Base-by-base conservation (phyloP, 805 yeast species). In the Pichia thaimueangensis region DNA sequence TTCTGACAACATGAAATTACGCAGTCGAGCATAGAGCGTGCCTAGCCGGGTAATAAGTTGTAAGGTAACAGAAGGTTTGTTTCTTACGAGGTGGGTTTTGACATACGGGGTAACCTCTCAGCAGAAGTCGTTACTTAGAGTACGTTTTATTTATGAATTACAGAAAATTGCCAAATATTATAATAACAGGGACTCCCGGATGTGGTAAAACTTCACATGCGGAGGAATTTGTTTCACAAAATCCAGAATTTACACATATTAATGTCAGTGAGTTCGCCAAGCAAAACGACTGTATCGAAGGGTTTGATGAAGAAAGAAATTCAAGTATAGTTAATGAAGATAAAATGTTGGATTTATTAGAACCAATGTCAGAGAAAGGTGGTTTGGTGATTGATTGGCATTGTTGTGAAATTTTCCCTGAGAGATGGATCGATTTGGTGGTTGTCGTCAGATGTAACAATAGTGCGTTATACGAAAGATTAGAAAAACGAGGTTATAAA, bases 311-410 rank as follows among this genome's bases (percentile, higher is more conserved):
- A 51, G 83, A 69, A 47, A 75, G 96, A 57, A 87, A 91, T 54
- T 78, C 94, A 2, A 76, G 82, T 38, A 86, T 91, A 31, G 96
- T 91, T 5, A 96, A 93, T 63, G 98, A 91, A 55, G 97, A 93
- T 57, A 81, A 78, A 58, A 68, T 91, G 12, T 63, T 88, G 45
- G 97, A 93, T 59, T 76, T 76, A 20, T 63, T 93, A 38, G 96
- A 89, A 60, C 80, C 82, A 6, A 74, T 82, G 30, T 68, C 89
- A 37, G 82, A 82, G 41, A 68, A 77, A 49, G 99, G 99, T n/a
- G 95, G 94, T 1, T 70, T 73, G n/a, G 68, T 93, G 8, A 71
- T 93, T 11, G 99, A 93, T 62, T 93, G 98, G 98, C 99, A 93
- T 60, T 93, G 91, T 35, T 87, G 95, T 64, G 98, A 93, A 56